These are phyloP conservation scores for Neophaeococcomyces aloes DNA, from an alignment of 2,329 filamentous ascomycete genomes.

Conservation along the genomic window DNA sequence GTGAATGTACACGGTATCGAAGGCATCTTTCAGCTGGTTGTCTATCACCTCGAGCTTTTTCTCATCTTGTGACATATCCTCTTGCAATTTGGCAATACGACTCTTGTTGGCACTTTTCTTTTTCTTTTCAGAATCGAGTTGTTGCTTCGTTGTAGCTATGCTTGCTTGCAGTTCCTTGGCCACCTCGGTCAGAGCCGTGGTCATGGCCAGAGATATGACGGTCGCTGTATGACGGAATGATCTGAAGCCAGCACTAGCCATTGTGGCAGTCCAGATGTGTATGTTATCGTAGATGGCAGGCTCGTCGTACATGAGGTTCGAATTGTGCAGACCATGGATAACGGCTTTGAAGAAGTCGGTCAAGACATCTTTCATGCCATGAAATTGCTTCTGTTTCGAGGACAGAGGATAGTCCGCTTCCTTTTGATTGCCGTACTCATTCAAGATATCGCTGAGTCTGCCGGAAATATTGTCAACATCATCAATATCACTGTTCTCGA, in stretches of 20 bases:
- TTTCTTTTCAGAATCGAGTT: constrained; percentile 65
- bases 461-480: constrained; percentile 79
- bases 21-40: constrained; percentile 68
- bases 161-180: constrained; percentile 60
- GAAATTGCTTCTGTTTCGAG: constrained; percentile 64
- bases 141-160: constrained; percentile 65
- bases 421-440: constrained; percentile 71
- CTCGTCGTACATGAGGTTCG: constrained; percentile 70
- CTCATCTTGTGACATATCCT: constrained; percentile 59
- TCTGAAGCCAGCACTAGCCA: constrained; percentile 78
- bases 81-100: constrained; percentile 62
- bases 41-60: constrained; percentile 60
- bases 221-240: constrained; percentile 93
- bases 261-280: constrained; percentile 75
- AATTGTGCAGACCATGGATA: constrained; percentile 67
- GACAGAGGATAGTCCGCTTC: constrained; percentile 88
- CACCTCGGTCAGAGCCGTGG: constrained; percentile 64
- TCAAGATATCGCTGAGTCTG: constrained; percentile 73
- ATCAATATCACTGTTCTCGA: constrained; percentile 72
- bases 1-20: constrained; percentile 88
- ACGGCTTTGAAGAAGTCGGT: constrained; percentile 69
- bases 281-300: constrained; percentile 73
- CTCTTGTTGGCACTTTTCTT: constrained; percentile 67
- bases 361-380: constrained; percentile 67
- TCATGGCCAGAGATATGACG: constrained; percentile 68